Evolutionary conservation across 2,329 filamentous ascomycete species (phyloP).

Genomic region (Fusarium protoensiforme): DNA sequence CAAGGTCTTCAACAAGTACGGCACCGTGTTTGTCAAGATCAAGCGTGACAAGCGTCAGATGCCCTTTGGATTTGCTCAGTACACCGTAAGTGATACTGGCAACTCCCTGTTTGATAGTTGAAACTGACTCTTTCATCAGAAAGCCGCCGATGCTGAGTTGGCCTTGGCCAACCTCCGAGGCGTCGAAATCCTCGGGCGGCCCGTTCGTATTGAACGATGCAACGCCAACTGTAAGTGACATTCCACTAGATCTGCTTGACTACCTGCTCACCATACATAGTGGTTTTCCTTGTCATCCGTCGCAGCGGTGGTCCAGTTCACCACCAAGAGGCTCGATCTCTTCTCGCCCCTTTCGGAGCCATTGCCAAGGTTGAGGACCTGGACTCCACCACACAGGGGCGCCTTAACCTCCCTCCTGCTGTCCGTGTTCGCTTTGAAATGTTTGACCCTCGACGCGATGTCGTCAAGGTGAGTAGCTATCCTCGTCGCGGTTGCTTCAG

Average conservation of each 20-base stretch:
- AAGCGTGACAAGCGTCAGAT: slow-evolving; percentile 67
- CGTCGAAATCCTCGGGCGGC: slow-evolving; percentile 63
- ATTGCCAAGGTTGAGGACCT: slow-evolving; percentile 55
- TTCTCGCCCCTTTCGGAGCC: slow-evolving; percentile 58
- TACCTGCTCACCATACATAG: slow-evolving; percentile 49
- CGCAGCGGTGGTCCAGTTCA: slow-evolving; percentile 49
- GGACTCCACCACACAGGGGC: slow-evolving; percentile 45
- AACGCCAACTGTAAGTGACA: slow-evolving; percentile 65
- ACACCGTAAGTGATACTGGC: slow-evolving; percentile 59
- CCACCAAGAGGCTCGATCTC: slow-evolving; percentile 54
- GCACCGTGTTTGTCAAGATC: slow-evolving; percentile 71
- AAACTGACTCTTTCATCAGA: slow-evolving; percentile 51
- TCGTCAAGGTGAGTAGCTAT: slow-evolving; percentile 56
- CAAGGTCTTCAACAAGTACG: slow-evolving; percentile 63
- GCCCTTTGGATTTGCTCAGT: slow-evolving; percentile 74
- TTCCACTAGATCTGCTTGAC: not conserved
- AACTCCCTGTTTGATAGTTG: not conserved
- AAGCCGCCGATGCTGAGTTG: slow-evolving; percentile 58
- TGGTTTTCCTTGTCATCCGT: slow-evolving; percentile 60
- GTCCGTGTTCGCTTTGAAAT: slow-evolving; percentile 61
- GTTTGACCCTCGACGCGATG: slow-evolving; percentile 63
- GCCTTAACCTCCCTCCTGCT: slow-evolving; percentile 50
- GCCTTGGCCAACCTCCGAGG: slow-evolving; percentile 62
- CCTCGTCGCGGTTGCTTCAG: not conserved
- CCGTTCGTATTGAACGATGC: slow-evolving; percentile 69